Conservation (phyloP, 2,329 filamentous ascomycete genomes). For the Fusarium begoniae region DNA sequence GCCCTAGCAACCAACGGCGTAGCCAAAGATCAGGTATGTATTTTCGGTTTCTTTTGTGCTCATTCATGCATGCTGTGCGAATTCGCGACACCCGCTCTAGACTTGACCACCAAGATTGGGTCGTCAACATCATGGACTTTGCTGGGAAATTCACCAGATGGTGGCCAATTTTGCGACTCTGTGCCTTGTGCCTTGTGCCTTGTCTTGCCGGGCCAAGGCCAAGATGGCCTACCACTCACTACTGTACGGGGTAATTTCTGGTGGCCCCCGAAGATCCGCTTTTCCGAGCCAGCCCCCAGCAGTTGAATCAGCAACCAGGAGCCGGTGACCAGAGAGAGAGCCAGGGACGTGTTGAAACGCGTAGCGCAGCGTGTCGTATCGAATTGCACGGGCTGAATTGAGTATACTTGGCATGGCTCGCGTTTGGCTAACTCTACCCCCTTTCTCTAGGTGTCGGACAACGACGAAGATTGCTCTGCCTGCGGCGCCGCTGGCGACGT, state of each 20-base stretch:
- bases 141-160: constrained; percentile 12
- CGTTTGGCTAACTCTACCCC: constrained; percentile 45
- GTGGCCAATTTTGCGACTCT: constrained; percentile 31
- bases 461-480: constrained; percentile 89
- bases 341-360: constrained; percentile 23
- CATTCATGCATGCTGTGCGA: not conserved
- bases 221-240: constrained; percentile 15
- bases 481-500: constrained; percentile 87
- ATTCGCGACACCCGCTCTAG: not conserved
- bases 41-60: not conserved
- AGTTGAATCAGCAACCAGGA: constrained; percentile 21
- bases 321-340: constrained; percentile 1
- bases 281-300: constrained; percentile 38
- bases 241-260: constrained; percentile 36
- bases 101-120: not conserved
- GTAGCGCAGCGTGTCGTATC: constrained; percentile 22
- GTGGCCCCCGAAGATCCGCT: constrained; percentile 41
- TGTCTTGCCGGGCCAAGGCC: constrained; percentile 12
- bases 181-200: not conserved
- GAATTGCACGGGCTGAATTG: not conserved
- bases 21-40: constrained; percentile 61
- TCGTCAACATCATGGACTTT: constrained; percentile 5
- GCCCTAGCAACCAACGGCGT: constrained; percentile 68
- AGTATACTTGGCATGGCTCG: not conserved
- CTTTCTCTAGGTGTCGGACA: constrained; percentile 62